Conservation (phyloP, 495 filamentous ascomycete species). For the Aspergillus bertholletiae region DNA sequence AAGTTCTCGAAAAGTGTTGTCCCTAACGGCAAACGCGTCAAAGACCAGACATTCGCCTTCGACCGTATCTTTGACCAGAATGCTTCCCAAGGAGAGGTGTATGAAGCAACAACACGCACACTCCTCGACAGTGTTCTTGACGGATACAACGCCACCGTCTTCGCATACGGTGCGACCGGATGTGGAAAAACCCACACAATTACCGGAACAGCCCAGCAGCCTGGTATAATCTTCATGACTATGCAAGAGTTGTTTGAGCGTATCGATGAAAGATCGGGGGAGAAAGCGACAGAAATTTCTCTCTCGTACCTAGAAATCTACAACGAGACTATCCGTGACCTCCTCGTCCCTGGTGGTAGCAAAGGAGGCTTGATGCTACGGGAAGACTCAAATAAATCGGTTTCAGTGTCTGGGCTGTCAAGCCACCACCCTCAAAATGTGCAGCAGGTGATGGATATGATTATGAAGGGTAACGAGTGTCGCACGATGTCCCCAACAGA, state of each 20-base stretch:
- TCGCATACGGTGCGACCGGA: constrained; percentile 96
- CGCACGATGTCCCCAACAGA: constrained; percentile 96
- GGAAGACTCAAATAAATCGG: constrained; percentile 90
- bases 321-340: constrained; percentile 96
- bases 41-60: constrained; percentile 97
- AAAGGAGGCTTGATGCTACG: constrained; percentile 90
- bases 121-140: constrained; percentile 94
- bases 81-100: constrained; percentile 87
- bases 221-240: constrained; percentile 96
- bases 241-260: constrained; percentile 98
- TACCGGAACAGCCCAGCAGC: constrained; percentile 87
- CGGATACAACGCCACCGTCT: constrained; percentile 98
- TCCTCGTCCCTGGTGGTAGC: constrained; percentile 80
- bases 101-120: constrained; percentile 85
- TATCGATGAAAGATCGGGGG: constrained; percentile 76
- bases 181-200: constrained; percentile 99
- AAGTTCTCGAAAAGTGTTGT: constrained; percentile 81
- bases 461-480: constrained; percentile 88
- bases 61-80: constrained; percentile 97
- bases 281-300: constrained; percentile 86
- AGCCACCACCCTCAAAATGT: constrained; percentile 87
- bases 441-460: constrained; percentile 98
- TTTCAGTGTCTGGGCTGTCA: constrained; percentile 87
- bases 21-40: constrained; percentile 85
- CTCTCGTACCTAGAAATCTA: constrained; percentile 98